Evolutionary conservation across 1,284 basidiomycete species (phyloP).

Genomic region (Melanopsichium pennsylvanicum): DNA sequence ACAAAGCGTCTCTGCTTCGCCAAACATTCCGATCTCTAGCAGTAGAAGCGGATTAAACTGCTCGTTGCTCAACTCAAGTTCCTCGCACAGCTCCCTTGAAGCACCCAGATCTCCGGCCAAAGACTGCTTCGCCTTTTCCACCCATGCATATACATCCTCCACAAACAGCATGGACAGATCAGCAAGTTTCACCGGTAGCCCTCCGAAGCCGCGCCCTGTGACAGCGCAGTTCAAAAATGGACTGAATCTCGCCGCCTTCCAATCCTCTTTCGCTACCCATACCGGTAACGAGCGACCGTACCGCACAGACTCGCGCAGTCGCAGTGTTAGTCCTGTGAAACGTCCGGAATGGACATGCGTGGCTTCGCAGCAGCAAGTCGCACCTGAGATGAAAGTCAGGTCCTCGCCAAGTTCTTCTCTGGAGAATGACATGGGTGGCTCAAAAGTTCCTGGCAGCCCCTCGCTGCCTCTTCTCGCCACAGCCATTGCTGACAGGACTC

Average conservation of each 20-base stretch:
- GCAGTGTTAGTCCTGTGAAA: slow-evolving; percentile 49
- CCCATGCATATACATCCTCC: too few relatives aligned
- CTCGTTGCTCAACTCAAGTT: background rate
- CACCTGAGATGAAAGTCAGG: background rate
- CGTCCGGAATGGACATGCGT: background rate
- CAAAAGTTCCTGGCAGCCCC: slow-evolving; percentile 29
- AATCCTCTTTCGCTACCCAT: slow-evolving; percentile 13
- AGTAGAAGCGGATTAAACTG: slow-evolving; percentile 7
- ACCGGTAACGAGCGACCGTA: slow-evolving; percentile 5
- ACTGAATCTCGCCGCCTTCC: slow-evolving; percentile 50
- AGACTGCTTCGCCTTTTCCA: too few relatives aligned
- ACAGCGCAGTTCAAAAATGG: slow-evolving; percentile 47
- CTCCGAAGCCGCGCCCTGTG: slow-evolving; percentile 46
- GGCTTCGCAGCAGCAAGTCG: background rate
- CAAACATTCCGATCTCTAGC: slow-evolving; percentile 3
- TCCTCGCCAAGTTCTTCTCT: background rate
- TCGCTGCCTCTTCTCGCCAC: background rate
- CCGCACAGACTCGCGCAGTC: slow-evolving; percentile 40
- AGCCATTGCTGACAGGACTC: background rate
- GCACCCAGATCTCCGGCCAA: slow-evolving; percentile 5
- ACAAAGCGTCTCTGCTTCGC: slow-evolving; percentile 8
- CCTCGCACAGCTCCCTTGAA: slow-evolving; percentile 1
- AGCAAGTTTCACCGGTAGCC: slow-evolving; percentile 35
- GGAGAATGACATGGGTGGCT: background rate
- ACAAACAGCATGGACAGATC: slow-evolving; percentile 14